Base-by-base conservation (phyloP, 2,329 filamentous ascomycete genomes). In the Cordyceps pruinosa region DNA sequence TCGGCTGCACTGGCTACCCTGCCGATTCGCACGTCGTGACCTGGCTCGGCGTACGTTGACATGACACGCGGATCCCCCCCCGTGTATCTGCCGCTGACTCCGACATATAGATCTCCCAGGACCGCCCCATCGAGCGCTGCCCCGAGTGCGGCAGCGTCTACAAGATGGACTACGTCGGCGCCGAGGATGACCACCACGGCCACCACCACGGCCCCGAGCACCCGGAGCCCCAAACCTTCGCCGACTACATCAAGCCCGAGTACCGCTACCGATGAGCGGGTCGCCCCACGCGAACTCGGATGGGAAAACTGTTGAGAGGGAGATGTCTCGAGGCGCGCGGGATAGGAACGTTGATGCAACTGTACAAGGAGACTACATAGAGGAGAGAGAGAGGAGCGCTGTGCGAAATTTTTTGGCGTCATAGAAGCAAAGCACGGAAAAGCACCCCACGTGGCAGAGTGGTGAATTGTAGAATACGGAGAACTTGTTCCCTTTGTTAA, bases 161-260 rank as follows among this genome's bases (percentile, higher is more conserved):
- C 82, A 95, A 96, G 87, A 94, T 97, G 89, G 88, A 97, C 73
- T 99, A 96, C 76, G 78, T 96, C 64, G 94, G 94, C 61, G 86
- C 91, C 52, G 73, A 86, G 71, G 88, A 94, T 64, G 86, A 92
- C 72, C 76, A 79, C 68, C 83, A 89, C 72, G 68, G 76, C 72
- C 72, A 80, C 72, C 72, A 80, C 72, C 74, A 80, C 72, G 74
- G 75, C 68, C 81, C 85, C 70, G 84, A 83, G 70, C 80, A 84
- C 72, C 84, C 87, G 75, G 90, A 96, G 78, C 90, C 91, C 73
- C 96, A 97, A 87, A 96, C 90, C 67, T 93, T 97, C 73, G 90
- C 90, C 75, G 89, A 99, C 81, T 97, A 83, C 77, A 86, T 99
- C 77, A 91, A 89, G 84, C 90, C 92, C 61, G 86, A 97, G 73